Evolutionary conservation across 2,329 filamentous ascomycete species (phyloP).

Genomic region (Fusarium coffeatum): DNA sequence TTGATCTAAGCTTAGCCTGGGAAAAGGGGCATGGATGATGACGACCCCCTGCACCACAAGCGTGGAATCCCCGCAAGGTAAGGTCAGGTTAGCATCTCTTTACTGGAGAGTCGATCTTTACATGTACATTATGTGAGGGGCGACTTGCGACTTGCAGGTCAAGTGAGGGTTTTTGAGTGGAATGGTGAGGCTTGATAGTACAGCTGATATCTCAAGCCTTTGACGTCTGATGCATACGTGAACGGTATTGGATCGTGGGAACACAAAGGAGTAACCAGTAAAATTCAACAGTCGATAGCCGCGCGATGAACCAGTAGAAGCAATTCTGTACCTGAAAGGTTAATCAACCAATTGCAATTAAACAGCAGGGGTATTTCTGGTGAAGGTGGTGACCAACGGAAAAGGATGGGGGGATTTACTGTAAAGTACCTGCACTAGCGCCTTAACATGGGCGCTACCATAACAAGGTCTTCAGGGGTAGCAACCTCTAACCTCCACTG

Average conservation of each 20-base stretch:
- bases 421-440: conserved; percentile 40
- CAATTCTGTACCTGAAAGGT: conserved; percentile 29
- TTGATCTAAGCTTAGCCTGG: conserved; percentile 12
- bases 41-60: conserved; percentile 25
- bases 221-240: background rate
- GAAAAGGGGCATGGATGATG: conserved; percentile 15
- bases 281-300: conserved; percentile 7
- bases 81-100: background rate
- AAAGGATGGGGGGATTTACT: conserved; percentile 10
- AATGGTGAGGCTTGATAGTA: conserved; percentile 26
- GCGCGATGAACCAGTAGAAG: conserved; percentile 23
- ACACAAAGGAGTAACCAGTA: conserved; percentile 6
- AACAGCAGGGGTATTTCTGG: conserved; percentile 25
- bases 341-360: conserved; percentile 28
- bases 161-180: conserved; percentile 9
- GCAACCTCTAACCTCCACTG: background rate
- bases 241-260: conserved; percentile 10
- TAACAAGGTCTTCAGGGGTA: conserved; percentile 22
- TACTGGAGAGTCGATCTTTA: background rate
- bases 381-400: conserved; percentile 37
- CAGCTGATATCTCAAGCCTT: conserved; percentile 5
- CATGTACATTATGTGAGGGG: conserved; percentile 4
- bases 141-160: conserved; percentile 5
- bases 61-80: conserved; percentile 31
- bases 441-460: conserved; percentile 18